Evolutionary conservation across 1,284 basidiomycete genomes (phyloP), one percentile per base, ranked within the genome.

Genomic region (Cryptococcus maquisensis): DNA sequence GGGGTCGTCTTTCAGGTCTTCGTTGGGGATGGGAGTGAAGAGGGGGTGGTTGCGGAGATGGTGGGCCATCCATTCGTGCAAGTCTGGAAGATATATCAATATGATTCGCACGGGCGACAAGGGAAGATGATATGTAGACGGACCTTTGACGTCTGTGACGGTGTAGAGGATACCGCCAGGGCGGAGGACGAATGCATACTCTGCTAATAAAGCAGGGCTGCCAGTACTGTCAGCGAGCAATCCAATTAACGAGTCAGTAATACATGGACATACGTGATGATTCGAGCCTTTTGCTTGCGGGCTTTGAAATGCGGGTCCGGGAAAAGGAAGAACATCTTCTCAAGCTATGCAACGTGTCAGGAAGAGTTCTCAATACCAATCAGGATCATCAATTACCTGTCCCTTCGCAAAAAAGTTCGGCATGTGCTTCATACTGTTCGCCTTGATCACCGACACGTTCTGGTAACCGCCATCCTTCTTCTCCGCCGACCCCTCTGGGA

Each of bases 241-340:
- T 35, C 15, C 20, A 43, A 18, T 21, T 10, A 13, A 18, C 12
- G 40, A 39, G 44, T 16, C 16, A 18, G 16, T 28, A 18, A 38
- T 36, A 38, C 36, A 10, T 20, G 36, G 24, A 61, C 76, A 56
- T 49, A 79, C 77, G 93, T 96, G 68, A 97, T 93, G 71, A 98
- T 98, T 63, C 80, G 87, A 79, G 74, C 95, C 79, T 99, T 99
- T 81, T 98, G 95, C 75, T 99, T 99, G 65, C 94, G 86, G 18
- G 84, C 82, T 77, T 99, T 98, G 82, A 99, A 99, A 77, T 98
- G 96, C 0, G 96, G 96, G 76, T 99, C 96, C 35, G 96, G 96
- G 76, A 98, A 98, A 57, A 98, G 83, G 80, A 98, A 98, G 79
- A 99, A 99, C 59, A 99, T 82, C 59, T 96, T 88, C 35, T 86